Conservation (phyloP, 164 flowering plant genomes). For the Berberis thunbergii region DNA sequence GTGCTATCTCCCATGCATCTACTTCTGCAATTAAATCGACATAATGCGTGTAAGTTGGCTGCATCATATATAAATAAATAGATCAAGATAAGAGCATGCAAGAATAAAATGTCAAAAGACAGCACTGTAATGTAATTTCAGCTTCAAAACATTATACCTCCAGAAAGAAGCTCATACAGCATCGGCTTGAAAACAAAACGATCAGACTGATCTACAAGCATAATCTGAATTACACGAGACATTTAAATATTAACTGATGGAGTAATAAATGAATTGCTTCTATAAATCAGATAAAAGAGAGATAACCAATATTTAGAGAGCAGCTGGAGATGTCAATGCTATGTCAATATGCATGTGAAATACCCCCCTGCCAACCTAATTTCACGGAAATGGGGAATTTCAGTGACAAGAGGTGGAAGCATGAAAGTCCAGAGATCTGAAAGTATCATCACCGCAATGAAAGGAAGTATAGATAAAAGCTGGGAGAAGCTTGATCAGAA, state of each 20-base stretch:
- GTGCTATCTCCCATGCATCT: slow-evolving; percentile 97
- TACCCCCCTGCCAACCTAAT: too few relatives aligned
- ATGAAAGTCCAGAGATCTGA: too few relatives aligned
- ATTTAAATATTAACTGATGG: background rate
- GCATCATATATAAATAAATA: background rate
- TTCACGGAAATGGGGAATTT: too few relatives aligned
- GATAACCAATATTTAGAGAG: too few relatives aligned
- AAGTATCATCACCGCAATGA: too few relatives aligned
- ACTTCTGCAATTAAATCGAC: slow-evolving; percentile 58
- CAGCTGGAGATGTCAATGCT: too few relatives aligned
- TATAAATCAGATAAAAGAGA: background rate
- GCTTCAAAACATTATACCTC: slow-evolving; percentile 47
- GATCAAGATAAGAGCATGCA: background rate
- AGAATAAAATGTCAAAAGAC: background rate
- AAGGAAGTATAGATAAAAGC: too few relatives aligned
- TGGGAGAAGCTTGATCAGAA: background rate
- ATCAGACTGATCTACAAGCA: slow-evolving; percentile 90
- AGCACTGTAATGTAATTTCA: background rate
- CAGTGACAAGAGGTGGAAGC: too few relatives aligned
- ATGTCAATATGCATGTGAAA: too few relatives aligned
- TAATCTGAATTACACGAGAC: slow-evolving; percentile 41
- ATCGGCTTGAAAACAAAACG: slow-evolving; percentile 94
- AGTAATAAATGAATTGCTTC: background rate
- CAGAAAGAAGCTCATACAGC: slow-evolving; percentile 92
- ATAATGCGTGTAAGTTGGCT: background rate